Conservation (phyloP, 2,329 filamentous ascomycete genomes). For the Talaromyces rugulosus region DNA sequence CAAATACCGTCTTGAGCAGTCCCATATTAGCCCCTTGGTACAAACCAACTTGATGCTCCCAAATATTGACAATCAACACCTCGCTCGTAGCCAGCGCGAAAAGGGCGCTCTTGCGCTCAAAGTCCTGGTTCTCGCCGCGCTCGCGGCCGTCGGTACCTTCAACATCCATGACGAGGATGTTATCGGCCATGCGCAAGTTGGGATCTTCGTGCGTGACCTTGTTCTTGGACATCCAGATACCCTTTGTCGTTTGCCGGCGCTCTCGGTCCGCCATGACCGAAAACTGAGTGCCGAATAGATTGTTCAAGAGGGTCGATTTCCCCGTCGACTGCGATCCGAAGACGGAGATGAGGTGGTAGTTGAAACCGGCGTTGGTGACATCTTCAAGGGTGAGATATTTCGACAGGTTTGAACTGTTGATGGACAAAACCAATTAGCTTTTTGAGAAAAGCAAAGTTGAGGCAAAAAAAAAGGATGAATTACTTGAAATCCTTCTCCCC, state of each 20-base stretch:
- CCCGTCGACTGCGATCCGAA: constrained; percentile 98
- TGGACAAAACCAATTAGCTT: background rate
- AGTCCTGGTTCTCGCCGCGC: constrained; percentile 96
- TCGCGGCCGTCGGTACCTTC: constrained; percentile 96
- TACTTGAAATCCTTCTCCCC: constrained; percentile 97
- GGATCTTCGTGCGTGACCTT: constrained; percentile 53
- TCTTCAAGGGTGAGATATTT: constrained; percentile 76
- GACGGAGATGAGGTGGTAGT: constrained; percentile 98
- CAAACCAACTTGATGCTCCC: constrained; percentile 97
- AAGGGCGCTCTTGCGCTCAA: constrained; percentile 95
- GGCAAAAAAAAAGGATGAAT: constrained; percentile 29
- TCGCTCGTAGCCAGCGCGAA: constrained; percentile 97
- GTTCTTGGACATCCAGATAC: constrained; percentile 99
- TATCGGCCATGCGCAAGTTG: constrained; percentile 75
- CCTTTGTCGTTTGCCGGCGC: constrained; percentile 94
- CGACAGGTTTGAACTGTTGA: constrained; percentile 65
- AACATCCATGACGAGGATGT: constrained; percentile 98
- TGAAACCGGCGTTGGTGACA: constrained; percentile 87
- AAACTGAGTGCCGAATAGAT: constrained; percentile 93
- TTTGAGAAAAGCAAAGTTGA: too few species aligned
- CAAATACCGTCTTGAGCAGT: constrained; percentile 95
- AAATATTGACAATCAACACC: constrained; percentile 97
- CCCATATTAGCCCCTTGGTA: constrained; percentile 99
- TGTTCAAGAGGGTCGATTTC: constrained; percentile 94
- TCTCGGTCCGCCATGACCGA: constrained; percentile 96